Base-by-base conservation (phyloP, 2,329 filamentous ascomycete genomes). In the Stachybotrys chlorohalonatus region DNA sequence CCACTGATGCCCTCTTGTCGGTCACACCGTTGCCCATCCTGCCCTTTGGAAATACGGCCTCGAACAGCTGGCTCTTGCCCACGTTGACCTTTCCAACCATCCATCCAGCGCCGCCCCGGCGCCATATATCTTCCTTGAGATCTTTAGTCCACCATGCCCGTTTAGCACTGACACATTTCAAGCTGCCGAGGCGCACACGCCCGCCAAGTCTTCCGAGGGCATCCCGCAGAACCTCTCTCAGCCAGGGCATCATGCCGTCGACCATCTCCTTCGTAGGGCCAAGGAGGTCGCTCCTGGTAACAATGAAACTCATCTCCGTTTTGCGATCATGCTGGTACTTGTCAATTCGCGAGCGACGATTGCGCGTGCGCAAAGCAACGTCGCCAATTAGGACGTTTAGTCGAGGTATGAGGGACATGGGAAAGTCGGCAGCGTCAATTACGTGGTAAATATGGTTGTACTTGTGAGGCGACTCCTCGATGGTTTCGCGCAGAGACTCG, bases 21-120 rank as follows among this genome's bases (percentile, higher is more conserved):
- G 51, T 53, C 32, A 56, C 53, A 6, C 48, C 51, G 11, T 64
- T 60, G 55, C 71, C 75, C 72, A 77, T 79, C 42, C 77, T 78
- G 31, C 84, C 85, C 76, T 88, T 93, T 5, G 95, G 93, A 64
- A 92, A 96, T 7, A 96, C 84, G 5, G 85, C 82, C 62, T 94
- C 86, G 57, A 97, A 95, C 2, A 99, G 80, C 65, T 87, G 87
- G 63, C 93, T 97, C 72, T 99, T 99, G 30, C 94, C 95, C 2
- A 97, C 95, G 66, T 99, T 99, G 58, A 91, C 90, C 70, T 96
- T 97, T n/a, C 94, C 94, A 3, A 99, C 88, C 77, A 99, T 86
- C 93, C 94, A 99, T 15, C 89, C 86, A 15, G 86, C 94, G 5
- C 93, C 93, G 5, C 90, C 91, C 51, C 89, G 82, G 48, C 84